Evolutionary conservation across 495 filamentous ascomycete genomes (phyloP), one percentile per base, ranked within the genome.

Genomic region (Aspergillus indologenus): DNA sequence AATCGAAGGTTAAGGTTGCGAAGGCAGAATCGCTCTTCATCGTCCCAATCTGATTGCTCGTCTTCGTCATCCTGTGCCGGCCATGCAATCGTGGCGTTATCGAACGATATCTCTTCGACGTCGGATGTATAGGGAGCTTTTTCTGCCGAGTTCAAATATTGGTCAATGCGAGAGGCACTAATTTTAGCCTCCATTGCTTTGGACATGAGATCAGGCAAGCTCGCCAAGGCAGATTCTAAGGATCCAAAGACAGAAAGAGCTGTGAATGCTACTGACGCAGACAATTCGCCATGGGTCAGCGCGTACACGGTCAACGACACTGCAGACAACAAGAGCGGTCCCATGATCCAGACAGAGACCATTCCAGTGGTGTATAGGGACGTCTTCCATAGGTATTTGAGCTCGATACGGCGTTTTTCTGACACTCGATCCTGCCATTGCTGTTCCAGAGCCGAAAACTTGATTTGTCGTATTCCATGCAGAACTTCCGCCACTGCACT

Each of bases 381-480:
- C 0, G 72, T 84, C 77, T 71, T 78, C 85, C 89, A 89, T 42
- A 89, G 76, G 1, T 81, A 81, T 0, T 61, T 56, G 0, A 96
- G 81, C 64, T 96, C 91, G 23, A 79, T 78, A 14, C 83, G 80
- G 63, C 91, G 80, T 22, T 84, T 81, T 7, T 76, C 75, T n/a
- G 74, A 67, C 54, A 96, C 90, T 55, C 85, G 86, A n/a, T 79
- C 72, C 70, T 92, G 82, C 91, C 91, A 96, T 59, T 89, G 83
- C 17, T 75, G 69, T 66, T 96, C 91, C n/a, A 90, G 69, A 11
- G 90, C 90, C 0, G 89, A 89, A 62, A 96, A 92, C 63, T 96
- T 96, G 68, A 96, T 90, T 66, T 95, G 91, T 6, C 91, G 82
- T 55, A 96, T 93, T 50, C 87, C 91, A 61, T 90, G 85, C 0